Base-by-base conservation (phyloP, 2,329 filamentous ascomycete genomes). In the Fusarium sp. region DNA sequence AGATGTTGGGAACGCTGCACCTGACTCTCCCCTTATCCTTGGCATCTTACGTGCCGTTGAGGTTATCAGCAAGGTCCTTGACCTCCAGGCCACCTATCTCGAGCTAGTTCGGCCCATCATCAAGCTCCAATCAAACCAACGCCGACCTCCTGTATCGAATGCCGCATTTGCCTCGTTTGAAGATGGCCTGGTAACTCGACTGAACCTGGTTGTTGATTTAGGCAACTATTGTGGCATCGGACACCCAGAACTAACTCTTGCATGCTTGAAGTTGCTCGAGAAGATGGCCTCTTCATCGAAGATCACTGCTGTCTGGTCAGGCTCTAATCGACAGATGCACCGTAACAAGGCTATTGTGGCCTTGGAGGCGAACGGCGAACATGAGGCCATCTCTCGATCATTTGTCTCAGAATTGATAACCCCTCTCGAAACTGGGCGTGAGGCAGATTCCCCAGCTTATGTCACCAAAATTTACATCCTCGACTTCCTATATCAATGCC, bases 31-130 rank as follows among this genome's bases (percentile, higher is more conserved):
- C 4, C 83, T 97, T 39, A 91, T 98, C 33, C 85, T 94, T 46
- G 92, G 93, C 57, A 88, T 98, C 46, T 84, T 95, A 65, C 90
- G 91, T 57, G 92, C 90, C n/a, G 89, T 99, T 38, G 90, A 97
- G 77, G 91, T 97, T 52, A 91, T 98, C 81, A 91, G 93, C 66
- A 88, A 93, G 71, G 90, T 97, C 7, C 87, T 98, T 79, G 93
- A 95, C 70, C 88, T 97, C 22, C 96, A 99, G 79, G 89, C 94
- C 20, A 98, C 95, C 0, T 99, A 97, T 79, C 87, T 97, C 45
- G 92, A 98, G 78, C 90, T 99, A 57, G 93, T 98, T 20, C 90
- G 93, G 58, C 94, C 95, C 5, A 82, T 94, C 15, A 86, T 97
- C 74, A 93, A 92, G 78, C 85, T 87, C 38, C 89, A 94, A 62